phyloP scores from a whole-genome alignment of 805 yeast species.

The Candida nitratophila region DNA sequence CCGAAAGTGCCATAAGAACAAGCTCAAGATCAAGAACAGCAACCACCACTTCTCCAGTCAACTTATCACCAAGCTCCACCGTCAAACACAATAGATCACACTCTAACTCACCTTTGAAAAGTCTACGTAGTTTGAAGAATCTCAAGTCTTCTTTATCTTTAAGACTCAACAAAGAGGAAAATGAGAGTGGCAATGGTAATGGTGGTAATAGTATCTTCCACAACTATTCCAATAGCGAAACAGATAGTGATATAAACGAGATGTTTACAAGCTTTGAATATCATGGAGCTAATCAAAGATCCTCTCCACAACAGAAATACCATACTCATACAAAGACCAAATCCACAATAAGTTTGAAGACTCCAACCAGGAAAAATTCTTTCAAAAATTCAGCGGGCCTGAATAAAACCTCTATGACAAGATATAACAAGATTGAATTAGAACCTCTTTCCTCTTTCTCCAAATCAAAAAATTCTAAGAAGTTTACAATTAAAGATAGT shows the following conservation, averaged over 20 bases:
- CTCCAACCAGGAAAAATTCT: slow-evolving; percentile 8
- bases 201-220: background rate
- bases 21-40: slow-evolving; percentile 7
- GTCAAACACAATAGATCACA: slow-evolving; percentile 5
- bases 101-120: slow-evolving; percentile 21
- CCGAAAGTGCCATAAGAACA: background rate
- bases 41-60: slow-evolving; percentile 1
- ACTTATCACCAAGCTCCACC: background rate
- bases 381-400: background rate
- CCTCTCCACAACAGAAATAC: slow-evolving; percentile 14
- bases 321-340: slow-evolving; percentile 13
- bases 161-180: background rate
- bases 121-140: slow-evolving; percentile 15
- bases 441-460: background rate
- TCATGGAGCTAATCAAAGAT: slow-evolving; percentile 18
- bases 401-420: background rate
- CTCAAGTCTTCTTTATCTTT: slow-evolving; percentile 1
- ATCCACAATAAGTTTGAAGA: slow-evolving; percentile 8
- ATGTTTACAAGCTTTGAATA: slow-evolving; percentile 15
- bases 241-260: background rate
- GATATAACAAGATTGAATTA: background rate
- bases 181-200: background rate
- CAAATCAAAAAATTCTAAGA: background rate
- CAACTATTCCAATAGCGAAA: background rate
- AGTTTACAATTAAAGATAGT: background rate